phyloP scores from a whole-genome alignment of 306 rosid species.

The Cucurbita ficifolia region DNA sequence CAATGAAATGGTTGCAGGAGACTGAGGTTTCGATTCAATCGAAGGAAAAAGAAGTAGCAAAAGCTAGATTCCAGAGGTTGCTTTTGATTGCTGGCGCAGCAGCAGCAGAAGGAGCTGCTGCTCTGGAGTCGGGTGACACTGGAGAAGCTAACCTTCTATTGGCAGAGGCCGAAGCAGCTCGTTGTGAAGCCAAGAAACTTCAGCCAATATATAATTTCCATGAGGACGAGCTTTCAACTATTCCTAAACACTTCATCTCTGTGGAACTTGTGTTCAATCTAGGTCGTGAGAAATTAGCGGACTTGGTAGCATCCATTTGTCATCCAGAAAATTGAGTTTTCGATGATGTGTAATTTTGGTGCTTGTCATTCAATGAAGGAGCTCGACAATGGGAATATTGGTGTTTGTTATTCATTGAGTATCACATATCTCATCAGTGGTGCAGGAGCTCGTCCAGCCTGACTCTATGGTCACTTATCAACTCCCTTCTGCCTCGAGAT shows the following conservation, averaged over 20 bases:
- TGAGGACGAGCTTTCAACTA: conserved; percentile 31
- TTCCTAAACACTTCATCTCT: conserved; percentile 44
- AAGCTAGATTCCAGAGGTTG: conserved; percentile 56
- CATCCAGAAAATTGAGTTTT: background rate
- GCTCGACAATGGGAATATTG: no score
- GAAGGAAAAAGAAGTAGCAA: conserved; percentile 62
- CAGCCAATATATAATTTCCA: conserved; percentile 35
- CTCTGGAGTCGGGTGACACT: conserved; percentile 50
- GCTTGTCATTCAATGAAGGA: background rate
- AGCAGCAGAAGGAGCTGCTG: conserved; percentile 51
- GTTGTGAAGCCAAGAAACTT: conserved; percentile 49
- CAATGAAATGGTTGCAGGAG: conserved; percentile 42
- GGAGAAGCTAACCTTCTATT: conserved; percentile 69
- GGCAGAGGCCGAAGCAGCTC: conserved; percentile 72
- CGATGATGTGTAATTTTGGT: background rate
- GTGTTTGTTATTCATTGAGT: no score
- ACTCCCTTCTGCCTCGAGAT: background rate
- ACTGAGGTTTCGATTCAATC: conserved; percentile 40
- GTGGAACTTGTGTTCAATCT: conserved; percentile 53
- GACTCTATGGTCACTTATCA: background rate
- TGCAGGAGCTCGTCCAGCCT: background rate
- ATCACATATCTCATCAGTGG: background rate
- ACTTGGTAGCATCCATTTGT: conserved; percentile 27
- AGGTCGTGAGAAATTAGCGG: conserved; percentile 49
- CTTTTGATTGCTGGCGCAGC: conserved; percentile 49